Conservation (phyloP, 306 rosid genomes). For the Potentilla sterilis region DNA sequence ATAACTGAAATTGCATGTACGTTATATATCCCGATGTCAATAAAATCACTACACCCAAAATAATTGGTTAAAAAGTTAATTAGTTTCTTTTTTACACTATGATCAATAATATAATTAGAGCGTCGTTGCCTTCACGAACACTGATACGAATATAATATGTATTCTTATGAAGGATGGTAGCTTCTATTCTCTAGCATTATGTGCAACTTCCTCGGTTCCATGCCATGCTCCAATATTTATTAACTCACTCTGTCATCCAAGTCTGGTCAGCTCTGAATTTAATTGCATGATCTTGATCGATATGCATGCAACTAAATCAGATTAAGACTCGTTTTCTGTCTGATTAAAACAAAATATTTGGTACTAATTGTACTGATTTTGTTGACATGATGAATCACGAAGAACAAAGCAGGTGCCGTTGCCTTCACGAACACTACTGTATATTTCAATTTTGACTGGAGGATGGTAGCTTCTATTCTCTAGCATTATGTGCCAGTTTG, state of each 20-base stretch:
- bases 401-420: conserved; percentile 48
- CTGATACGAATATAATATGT: not conserved
- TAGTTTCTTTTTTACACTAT: not conserved
- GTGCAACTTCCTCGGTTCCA: not conserved
- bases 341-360: too few species aligned
- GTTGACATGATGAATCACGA: not conserved
- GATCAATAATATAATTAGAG: not conserved
- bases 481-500: conserved; percentile 7
- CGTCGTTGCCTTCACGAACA: conserved; percentile 16
- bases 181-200: conserved; percentile 13
- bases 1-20: not conserved
- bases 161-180: conserved; percentile 31
- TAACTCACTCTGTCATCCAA: not conserved
- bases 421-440: conserved; percentile 67
- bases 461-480: conserved; percentile 16
- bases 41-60: too few species aligned
- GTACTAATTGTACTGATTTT: not conserved
- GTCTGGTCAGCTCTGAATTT: conserved; percentile 6
- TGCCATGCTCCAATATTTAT: conserved; percentile 8
- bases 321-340: too few species aligned
- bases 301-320: not conserved
- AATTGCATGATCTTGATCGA: not conserved
- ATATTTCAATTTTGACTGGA: not conserved
- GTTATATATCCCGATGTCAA: not conserved
- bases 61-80: too few species aligned